phyloP scores from a whole-genome alignment of 306 rosid species.

The Coriaria nepalensis region DNA sequence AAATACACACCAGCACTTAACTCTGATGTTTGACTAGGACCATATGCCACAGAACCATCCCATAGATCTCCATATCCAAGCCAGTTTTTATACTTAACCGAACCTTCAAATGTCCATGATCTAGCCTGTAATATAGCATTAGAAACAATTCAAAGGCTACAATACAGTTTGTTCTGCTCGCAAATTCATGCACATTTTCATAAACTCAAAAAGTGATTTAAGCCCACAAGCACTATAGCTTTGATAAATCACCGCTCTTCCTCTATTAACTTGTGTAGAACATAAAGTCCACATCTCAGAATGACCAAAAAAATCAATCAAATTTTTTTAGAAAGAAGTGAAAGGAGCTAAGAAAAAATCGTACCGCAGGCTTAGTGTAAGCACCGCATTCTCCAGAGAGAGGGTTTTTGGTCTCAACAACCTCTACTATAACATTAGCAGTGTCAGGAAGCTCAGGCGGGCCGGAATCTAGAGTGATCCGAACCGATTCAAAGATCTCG shows the following conservation, averaged over 20 bases:
- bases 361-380: conserved; percentile 71
- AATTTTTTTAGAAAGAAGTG: not conserved
- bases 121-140: conserved; percentile 54
- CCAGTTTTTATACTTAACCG: conserved; percentile 68
- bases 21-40: conserved; percentile 78
- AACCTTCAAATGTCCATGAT: conserved; percentile 77
- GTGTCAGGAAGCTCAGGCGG: conserved; percentile 76
- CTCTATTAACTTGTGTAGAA: too few relatives aligned
- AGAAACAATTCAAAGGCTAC: conserved; percentile 13
- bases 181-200: too few relatives aligned
- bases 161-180: not conserved
- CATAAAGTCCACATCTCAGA: too few relatives aligned
- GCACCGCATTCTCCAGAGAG: conserved; percentile 55
- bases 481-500: conserved; percentile 57
- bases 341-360: conserved; percentile 8
- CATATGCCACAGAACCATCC: conserved; percentile 89
- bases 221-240: too few relatives aligned
- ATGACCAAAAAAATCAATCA: too few relatives aligned
- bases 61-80: conserved; percentile 91
- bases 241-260: too few relatives aligned
- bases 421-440: conserved; percentile 59
- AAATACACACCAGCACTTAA: conserved; percentile 64
- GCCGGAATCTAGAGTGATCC: conserved; percentile 63
- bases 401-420: conserved; percentile 41
- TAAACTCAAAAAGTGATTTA: too few relatives aligned